Conservation (phyloP, 2,329 filamentous ascomycete species). For the Trichoderma cornu-damae region DNA sequence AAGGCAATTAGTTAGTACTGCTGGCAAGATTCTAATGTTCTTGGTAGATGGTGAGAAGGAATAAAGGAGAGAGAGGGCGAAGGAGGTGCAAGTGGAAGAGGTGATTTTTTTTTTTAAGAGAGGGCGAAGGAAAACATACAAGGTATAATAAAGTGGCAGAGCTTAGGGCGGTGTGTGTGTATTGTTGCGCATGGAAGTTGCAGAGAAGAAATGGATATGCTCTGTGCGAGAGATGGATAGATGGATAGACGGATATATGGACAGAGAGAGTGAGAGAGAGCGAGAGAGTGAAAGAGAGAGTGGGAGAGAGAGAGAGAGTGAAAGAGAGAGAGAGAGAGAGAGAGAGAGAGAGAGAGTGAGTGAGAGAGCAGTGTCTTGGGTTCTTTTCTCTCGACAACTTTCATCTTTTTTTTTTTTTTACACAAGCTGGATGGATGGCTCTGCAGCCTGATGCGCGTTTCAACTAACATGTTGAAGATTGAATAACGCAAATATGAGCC, state of each 20-base stretch:
- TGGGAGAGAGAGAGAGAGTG: too few relatives aligned
- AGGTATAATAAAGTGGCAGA: not conserved
- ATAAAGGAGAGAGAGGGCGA: not conserved
- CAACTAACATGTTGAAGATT: not conserved
- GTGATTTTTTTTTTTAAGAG: not conserved
- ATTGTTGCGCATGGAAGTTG: too few relatives aligned
- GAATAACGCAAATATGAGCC: not conserved
- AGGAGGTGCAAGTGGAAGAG: not conserved
- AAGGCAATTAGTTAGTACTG: too few relatives aligned
- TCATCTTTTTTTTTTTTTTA: not conserved
- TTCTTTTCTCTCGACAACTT: too few relatives aligned
- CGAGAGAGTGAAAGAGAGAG: too few relatives aligned
- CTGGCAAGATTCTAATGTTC: not conserved
- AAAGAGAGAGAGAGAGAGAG: too few relatives aligned
- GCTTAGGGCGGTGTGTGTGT: not conserved
- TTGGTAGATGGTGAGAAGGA: not conserved
- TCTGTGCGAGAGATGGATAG: too few relatives aligned
- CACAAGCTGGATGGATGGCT: not conserved
- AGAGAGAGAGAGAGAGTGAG: too few relatives aligned
- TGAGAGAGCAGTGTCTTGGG: not conserved
- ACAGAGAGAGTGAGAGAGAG: too few relatives aligned
- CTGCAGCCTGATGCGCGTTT: not conserved
- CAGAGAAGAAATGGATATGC: too few relatives aligned
- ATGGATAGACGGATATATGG: too few relatives aligned
- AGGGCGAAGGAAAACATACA: not conserved